Evolutionary conservation across 2,329 filamentous ascomycete genomes (phyloP).

Genomic region (Colletotrichum sp.): DNA sequence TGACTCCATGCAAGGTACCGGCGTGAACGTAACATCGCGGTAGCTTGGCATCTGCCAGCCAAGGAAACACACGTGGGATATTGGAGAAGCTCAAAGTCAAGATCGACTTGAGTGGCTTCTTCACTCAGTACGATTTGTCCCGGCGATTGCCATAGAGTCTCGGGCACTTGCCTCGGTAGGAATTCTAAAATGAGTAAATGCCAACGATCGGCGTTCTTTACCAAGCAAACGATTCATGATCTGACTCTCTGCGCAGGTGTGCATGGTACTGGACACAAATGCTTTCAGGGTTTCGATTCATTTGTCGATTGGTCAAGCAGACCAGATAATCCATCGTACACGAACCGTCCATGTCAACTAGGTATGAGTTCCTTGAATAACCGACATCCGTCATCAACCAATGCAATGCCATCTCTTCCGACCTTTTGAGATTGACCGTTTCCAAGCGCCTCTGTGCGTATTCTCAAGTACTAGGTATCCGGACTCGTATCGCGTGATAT

Average conservation of each 20-base stretch:
- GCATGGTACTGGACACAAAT: not conserved
- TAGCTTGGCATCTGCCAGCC: not conserved
- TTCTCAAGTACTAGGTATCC: not conserved
- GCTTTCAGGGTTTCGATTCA: not conserved
- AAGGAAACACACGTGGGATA: not conserved
- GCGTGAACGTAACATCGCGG: not conserved
- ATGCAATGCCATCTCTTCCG: not conserved
- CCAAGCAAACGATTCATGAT: rapidly evolving
- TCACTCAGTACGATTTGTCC: not conserved
- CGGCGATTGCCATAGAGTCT: not conserved
- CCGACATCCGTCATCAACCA: not conserved
- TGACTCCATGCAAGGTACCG: not conserved
- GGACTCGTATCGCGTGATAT: not conserved
- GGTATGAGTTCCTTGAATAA: not conserved
- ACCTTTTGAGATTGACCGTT: not conserved
- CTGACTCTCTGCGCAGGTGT: not conserved
- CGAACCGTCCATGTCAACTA: not conserved
- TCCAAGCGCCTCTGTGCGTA: not conserved
- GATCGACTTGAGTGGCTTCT: not conserved
- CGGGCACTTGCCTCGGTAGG: not conserved
- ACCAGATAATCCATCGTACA: not conserved
- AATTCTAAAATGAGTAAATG: rapidly evolving
- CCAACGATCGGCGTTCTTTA: not conserved
- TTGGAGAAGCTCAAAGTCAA: not conserved
- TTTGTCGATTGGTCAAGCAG: not conserved